Evolutionary conservation across 1,284 basidiomycete genomes (phyloP), one percentile per base, ranked within the genome.

Genomic region (Apiotrichum montevideense): DNA sequence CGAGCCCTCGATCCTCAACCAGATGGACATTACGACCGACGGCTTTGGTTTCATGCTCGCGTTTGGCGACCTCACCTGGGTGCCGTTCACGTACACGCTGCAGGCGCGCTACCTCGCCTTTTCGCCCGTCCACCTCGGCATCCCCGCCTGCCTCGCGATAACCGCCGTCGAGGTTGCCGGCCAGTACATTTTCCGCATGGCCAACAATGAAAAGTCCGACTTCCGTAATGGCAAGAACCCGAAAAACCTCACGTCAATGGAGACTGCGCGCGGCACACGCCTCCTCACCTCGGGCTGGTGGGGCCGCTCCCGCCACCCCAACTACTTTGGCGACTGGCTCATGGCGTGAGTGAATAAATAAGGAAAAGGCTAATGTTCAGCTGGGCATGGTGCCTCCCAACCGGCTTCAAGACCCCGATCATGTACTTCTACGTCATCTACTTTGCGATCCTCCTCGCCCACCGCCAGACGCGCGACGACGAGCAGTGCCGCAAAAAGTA

Each of bases 31-130:
- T 71, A 95, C 87, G 7, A 91, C 90, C 34, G 96, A 99, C 67
- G 95, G 95, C 4, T 98, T 98, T 67, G 96, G 96, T 6, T 98
- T 95, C 82, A 99, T 98, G 96, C 86, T 99, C 35, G 80, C 90
- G 3, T 85, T 96, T 50, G 96, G 95, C 47, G 93, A 98, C 74
- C 83, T 98, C 32, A 80, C 86, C 15, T 98, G 92, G 89, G 89
- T 98, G 8, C 96, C 96, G 5, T 97, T 98, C 77, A 86, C 86
- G 13, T 99, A 98, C 78, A 86, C 85, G 29, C 83, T 98, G 5
- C 94, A 98, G 79, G 90, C 94, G 1, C 87, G 93, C 54, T 98
- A 89, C 78, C 85, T 98, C 57, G 94, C 87, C 35, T 95, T 93
- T 80, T 82, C 83, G 59, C 93, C 85, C 9, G 80, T 90, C 41